Conservation (phyloP, 2,329 filamentous ascomycete species). For the Botrytis hyacinthi region DNA sequence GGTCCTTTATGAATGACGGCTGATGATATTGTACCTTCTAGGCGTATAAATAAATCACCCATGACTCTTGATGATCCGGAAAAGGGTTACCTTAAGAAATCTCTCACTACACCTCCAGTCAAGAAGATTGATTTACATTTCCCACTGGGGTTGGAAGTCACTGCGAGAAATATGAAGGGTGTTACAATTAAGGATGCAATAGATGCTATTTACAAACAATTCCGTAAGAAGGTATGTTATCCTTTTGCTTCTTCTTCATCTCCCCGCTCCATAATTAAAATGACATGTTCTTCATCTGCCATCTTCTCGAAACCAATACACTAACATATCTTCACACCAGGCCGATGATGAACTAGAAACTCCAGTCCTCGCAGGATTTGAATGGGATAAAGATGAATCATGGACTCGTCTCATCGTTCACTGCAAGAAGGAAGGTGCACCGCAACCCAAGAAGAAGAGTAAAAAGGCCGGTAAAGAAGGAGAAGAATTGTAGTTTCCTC, state of each 20-base stretch:
- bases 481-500: conserved; percentile 31
- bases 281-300: not conserved
- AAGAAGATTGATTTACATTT: conserved; percentile 95
- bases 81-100: conserved; percentile 66
- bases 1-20: not conserved
- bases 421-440: conserved; percentile 69
- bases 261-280: rapidly evolving
- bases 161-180: conserved; percentile 86
- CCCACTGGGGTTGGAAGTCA: conserved; percentile 81
- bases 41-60: conserved; percentile 92
- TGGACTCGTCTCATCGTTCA: conserved; percentile 87
- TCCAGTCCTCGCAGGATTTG: conserved; percentile 88
- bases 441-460: conserved; percentile 60
- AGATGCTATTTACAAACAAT: conserved; percentile 93
- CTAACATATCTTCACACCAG: conserved; percentile 47
- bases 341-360: conserved; percentile 86
- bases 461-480: conserved; percentile 53
- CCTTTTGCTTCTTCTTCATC: not conserved
- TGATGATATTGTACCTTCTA: conserved; percentile 43
- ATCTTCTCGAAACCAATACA: conserved; percentile 20
- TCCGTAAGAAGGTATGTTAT: conserved; percentile 81
- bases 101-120: conserved; percentile 75
- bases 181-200: conserved; percentile 97
- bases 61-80: conserved; percentile 77
- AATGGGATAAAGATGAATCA: conserved; percentile 92